Conservation (phyloP, 305 asterid species). For the Solanum aculeatissimum region DNA sequence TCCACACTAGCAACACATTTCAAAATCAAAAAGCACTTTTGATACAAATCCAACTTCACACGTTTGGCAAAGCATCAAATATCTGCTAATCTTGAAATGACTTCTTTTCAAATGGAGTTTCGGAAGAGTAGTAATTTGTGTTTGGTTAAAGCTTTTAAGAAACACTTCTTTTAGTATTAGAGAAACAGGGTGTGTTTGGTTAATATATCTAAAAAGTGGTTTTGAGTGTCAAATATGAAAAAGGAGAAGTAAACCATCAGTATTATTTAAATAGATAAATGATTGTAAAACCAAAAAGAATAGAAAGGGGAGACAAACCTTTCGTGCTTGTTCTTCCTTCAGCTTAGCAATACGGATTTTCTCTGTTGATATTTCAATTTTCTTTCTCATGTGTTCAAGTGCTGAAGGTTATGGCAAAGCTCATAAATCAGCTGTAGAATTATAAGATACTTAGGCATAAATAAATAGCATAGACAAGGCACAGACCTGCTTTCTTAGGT, state of each 20-base stretch:
- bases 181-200: background rate
- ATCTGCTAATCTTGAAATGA: background rate
- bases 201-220: background rate
- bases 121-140: background rate
- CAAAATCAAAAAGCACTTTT: background rate
- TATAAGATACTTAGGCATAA: background rate
- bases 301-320: constrained; percentile 29
- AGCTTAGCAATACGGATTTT: constrained; percentile 54
- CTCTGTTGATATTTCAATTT: constrained; percentile 80
- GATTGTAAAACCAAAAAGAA: background rate
- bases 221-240: background rate
- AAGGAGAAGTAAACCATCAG: background rate
- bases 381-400: constrained; percentile 91
- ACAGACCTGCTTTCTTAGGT: constrained; percentile 88
- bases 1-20: background rate
- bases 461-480: constrained; percentile 4
- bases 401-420: constrained; percentile 26
- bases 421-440: background rate
- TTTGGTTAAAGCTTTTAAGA: background rate
- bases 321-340: constrained; percentile 73
- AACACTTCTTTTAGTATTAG: background rate
- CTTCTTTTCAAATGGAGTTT: background rate
- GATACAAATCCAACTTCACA: background rate
- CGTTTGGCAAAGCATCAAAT: background rate
- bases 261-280: background rate